Conservation (phyloP, 2,329 filamentous ascomycete genomes). For the Neopestalotiopsis rosae region DNA sequence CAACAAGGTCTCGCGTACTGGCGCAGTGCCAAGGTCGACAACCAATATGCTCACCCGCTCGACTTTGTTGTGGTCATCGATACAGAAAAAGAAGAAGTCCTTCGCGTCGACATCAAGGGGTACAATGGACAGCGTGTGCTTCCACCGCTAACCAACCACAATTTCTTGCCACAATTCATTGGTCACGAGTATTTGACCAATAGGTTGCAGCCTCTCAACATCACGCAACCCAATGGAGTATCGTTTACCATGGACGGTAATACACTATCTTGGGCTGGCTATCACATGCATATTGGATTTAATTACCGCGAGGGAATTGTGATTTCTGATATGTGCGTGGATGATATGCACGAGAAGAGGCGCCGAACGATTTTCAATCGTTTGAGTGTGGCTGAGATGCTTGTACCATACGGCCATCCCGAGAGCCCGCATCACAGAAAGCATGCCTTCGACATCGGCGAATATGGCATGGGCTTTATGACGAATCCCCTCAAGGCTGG, state of each 20-base stretch:
- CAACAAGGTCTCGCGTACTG: constrained; percentile 87
- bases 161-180: constrained; percentile 43
- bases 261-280: constrained; percentile 58
- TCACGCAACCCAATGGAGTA: constrained; percentile 65
- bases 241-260: constrained; percentile 57
- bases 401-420: constrained; percentile 72
- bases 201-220: constrained; percentile 60
- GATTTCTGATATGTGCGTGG: constrained; percentile 58
- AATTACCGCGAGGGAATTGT: constrained; percentile 60
- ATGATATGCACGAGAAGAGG: constrained; percentile 67
- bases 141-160: constrained; percentile 45
- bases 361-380: constrained; percentile 72
- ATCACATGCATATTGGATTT: constrained; percentile 56
- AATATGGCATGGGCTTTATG: constrained; percentile 71
- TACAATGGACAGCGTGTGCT: constrained; percentile 35
- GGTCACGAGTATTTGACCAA: constrained; percentile 40
- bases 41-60: constrained; percentile 69
- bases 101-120: constrained; percentile 51
- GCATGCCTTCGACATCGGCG: constrained; percentile 66
- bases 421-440: constrained; percentile 62
- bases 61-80: constrained; percentile 53
- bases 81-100: constrained; percentile 48
- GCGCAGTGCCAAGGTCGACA: constrained; percentile 73
- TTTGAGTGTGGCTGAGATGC: constrained; percentile 78
- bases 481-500: constrained; percentile 66